Evolutionary conservation across 2,329 filamentous ascomycete species (phyloP), one percentile per base, ranked within the genome.

Genomic region (Magnaporthiopsis poae): DNA sequence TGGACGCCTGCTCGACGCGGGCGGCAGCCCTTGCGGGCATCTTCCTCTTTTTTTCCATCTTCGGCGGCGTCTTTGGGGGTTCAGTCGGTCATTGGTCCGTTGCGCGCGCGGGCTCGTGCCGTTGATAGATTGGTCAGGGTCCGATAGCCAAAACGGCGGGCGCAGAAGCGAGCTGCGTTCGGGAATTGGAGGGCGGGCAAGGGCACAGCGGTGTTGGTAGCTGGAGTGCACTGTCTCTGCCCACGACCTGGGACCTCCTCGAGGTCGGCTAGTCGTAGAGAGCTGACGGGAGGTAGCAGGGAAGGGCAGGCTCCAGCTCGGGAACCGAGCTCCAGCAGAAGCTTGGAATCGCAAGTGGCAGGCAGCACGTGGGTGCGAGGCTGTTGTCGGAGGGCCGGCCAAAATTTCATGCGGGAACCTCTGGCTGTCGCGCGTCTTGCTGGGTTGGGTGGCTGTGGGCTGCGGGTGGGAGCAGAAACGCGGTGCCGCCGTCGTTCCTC

Each of bases 41-140:
- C 77, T 88, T 89, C 74, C 86, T 82, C 79, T 88, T 88, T 74
- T 80, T 83, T 78, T 89, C 86, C 86, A 88, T 88, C 63, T 66
- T 63, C 71, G 69, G 68, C 68, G 60, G 67, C 39, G 63, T 64
- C 68, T 66, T 36, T 5, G 65, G 68, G 65, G 68, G 67, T 67
- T 69, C 68, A 69, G 65, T 67, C 69, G 65, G 68, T 69, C 61
- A 68, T 68, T 60, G 68, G 66, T 66, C 60, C 36, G 39, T 60
- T 25, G 62, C 46, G 46, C 46, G 39, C 15, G 46, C 46, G 21
- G 46, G 46, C 46, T 7, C n/a, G 21, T 56, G 18, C 46, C 46
- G 46, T 56, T 7, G 3, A 56, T 31, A 31, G 31, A 7, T 21
- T 21, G 46, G 46, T 25, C 21, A n/a, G 46, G 21, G 8, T 11